These are phyloP conservation scores for Neurospora sp. DNA, from an alignment of 495 filamentous ascomycete genomes.

Conservation along the genomic window DNA sequence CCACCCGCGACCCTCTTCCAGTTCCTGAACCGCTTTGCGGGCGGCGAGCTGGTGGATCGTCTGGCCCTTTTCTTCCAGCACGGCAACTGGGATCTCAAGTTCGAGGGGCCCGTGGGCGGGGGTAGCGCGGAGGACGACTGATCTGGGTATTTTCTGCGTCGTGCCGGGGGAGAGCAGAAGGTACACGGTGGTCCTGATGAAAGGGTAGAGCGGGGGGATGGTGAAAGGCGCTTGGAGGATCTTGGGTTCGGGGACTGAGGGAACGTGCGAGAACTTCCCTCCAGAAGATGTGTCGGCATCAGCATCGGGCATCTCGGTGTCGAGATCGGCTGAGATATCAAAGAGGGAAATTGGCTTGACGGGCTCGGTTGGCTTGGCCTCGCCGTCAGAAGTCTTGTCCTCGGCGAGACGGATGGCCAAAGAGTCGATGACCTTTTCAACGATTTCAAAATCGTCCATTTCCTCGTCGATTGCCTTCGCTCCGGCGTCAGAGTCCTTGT, in stretches of 20 bases:
- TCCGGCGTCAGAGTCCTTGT: constrained; percentile 13
- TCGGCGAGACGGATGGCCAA: constrained; percentile 21
- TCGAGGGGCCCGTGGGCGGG: constrained; percentile 45
- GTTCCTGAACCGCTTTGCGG: constrained; percentile 53
- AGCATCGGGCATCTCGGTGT: constrained; percentile 25
- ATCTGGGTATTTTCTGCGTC: constrained; percentile 35
- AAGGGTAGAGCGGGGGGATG: constrained; percentile 55
- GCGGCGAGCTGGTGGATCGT: constrained; percentile 64
- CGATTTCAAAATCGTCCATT: constrained; percentile 42
- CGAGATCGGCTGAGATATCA: constrained; percentile 32
- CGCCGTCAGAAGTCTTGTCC: background rate
- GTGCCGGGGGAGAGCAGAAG: constrained; percentile 46
- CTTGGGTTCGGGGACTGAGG: constrained; percentile 39
- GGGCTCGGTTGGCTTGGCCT: background rate
- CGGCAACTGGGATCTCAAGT: constrained; percentile 51
- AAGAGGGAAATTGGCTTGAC: constrained; percentile 49
- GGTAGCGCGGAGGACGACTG: constrained; percentile 46
- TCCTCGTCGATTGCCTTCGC: background rate
- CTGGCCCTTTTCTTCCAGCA: constrained; percentile 34
- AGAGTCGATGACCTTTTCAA: constrained; percentile 43
- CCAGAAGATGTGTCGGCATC: constrained; percentile 11
- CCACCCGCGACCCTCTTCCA: constrained; percentile 63
- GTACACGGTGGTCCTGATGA: constrained; percentile 53
- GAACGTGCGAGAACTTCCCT: constrained; percentile 37
- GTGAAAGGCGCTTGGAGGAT: constrained; percentile 51